Conservation (phyloP, 2,329 filamentous ascomycete genomes). For the Teratosphaeria destructans region DNA sequence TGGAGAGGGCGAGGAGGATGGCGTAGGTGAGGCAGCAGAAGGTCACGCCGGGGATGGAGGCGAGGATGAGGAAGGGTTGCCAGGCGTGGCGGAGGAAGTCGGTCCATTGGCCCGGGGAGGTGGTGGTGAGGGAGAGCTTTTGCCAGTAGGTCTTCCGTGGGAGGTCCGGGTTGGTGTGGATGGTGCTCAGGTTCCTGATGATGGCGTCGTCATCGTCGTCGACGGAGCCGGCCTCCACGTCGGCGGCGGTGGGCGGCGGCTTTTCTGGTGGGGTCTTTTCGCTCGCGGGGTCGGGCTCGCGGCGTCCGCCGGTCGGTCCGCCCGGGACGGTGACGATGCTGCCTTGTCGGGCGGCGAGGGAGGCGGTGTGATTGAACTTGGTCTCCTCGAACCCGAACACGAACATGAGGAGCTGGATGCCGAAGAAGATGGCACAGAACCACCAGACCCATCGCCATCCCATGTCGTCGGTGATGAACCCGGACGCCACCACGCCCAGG, state of each 20-base stretch:
- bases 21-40: slow-evolving; percentile 30
- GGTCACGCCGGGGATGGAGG: slow-evolving; percentile 30
- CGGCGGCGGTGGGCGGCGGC: neutral
- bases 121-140: slow-evolving; percentile 29
- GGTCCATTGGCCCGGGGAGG: slow-evolving; percentile 18
- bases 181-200: slow-evolving; percentile 11
- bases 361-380: slow-evolving; percentile 14
- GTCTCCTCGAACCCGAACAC: slow-evolving; percentile 36
- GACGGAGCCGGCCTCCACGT: slow-evolving; percentile 4
- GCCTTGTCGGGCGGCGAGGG: slow-evolving; percentile 11
- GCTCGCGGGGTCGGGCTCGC: slow-evolving; percentile 3
- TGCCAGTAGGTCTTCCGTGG: slow-evolving; percentile 35
- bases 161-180: slow-evolving; percentile 22
- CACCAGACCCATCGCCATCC: slow-evolving; percentile 42
- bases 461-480: slow-evolving; percentile 31
- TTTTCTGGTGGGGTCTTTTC: neutral
- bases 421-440: slow-evolving; percentile 35
- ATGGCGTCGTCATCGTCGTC: neutral
- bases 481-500: slow-evolving; percentile 31
- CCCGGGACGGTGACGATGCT: slow-evolving; percentile 10
- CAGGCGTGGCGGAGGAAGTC: slow-evolving; percentile 26
- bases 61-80: slow-evolving; percentile 29
- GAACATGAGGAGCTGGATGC: slow-evolving; percentile 28
- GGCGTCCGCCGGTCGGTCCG: neutral
- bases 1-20: slow-evolving; percentile 28